Evolutionary conservation across 129 eudicot genomes (phyloP), one percentile per base, ranked within the genome.

Genomic region (Erigeron canadensis): DNA sequence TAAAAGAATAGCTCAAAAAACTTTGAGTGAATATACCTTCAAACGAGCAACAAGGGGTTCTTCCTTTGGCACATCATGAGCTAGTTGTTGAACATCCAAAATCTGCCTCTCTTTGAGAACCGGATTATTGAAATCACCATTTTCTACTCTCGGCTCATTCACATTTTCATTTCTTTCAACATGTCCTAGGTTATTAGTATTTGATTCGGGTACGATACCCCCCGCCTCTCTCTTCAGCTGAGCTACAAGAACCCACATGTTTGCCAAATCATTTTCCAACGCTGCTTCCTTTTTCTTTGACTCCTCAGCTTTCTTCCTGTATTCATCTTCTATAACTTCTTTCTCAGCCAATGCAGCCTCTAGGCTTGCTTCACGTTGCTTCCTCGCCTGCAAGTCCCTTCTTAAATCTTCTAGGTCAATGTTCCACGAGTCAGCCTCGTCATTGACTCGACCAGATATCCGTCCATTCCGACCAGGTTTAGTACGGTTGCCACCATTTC

Each of bases 171-270:
- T 47, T 48, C 48, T 77, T 51, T 77, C 79, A 28, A 39, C 63
- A 12, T 55, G 63, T 58, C 70, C 72, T 38, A 73, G 86, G 17
- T 3, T n/a, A 21, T 59, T 79, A 39, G 51, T 17, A 51, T 83
- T 77, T 43, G 74, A 58, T 53, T 84, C 87, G 3, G 78, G 80
- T 43, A 76, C 48, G 7, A 50, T 16, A 13, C 68, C 76, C 62
- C 79, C 86, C 13, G 51, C 85, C 60, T 93, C 96, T 81, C 83
- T 84, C 84, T 93, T 93, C 83, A 93, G 53, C 83, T 87, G 91
- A 78, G 98, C 95, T 76, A 93, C 98, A 75, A 89, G 90, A 76
- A 93, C 96, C 98, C 98, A 93, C 98, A 93, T 93, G 64, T 93
- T 93, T 19, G 98, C 98, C 65, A 93, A 60, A 70, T 93, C 96